phyloP scores from a whole-genome alignment of 345 rosid species.

The Eucalyptus pauciflora region DNA sequence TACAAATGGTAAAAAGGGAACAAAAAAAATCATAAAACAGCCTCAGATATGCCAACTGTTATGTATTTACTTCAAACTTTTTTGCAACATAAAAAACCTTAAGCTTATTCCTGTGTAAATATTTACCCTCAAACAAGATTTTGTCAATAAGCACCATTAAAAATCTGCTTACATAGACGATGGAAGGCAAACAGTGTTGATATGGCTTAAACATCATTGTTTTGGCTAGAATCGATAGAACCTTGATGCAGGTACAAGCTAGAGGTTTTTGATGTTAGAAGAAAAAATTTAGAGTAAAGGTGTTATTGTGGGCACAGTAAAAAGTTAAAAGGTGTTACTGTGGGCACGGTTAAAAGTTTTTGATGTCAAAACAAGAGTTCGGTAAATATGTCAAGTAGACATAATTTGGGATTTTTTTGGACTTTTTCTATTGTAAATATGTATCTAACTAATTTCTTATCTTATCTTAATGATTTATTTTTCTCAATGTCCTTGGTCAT shows the following conservation, averaged over 20 bases:
- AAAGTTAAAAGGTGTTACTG: too few species aligned
- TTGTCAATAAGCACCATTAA: not conserved
- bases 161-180: not conserved
- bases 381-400: not conserved
- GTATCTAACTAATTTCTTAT: not conserved
- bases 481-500: not conserved
- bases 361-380: too few species aligned
- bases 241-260: not conserved
- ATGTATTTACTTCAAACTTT: not conserved
- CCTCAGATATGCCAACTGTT: not conserved
- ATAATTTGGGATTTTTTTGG: not conserved
- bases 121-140: not conserved
- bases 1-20: not conserved
- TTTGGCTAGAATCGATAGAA: not conserved
- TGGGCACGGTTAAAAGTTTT: too few species aligned
- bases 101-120: too few species aligned
- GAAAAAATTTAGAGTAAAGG: too few species aligned
- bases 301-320: too few species aligned
- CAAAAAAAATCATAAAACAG: not conserved
- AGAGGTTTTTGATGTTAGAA: too few species aligned
- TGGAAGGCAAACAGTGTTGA: not conserved
- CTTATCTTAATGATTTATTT: not conserved
- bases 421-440: not conserved
- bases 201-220: not conserved
- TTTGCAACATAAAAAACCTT: not conserved